Evolutionary conservation across 2,329 filamentous ascomycete genomes (phyloP), one percentile per base, ranked within the genome.

Genomic region (Pestalotiopsis sp.): DNA sequence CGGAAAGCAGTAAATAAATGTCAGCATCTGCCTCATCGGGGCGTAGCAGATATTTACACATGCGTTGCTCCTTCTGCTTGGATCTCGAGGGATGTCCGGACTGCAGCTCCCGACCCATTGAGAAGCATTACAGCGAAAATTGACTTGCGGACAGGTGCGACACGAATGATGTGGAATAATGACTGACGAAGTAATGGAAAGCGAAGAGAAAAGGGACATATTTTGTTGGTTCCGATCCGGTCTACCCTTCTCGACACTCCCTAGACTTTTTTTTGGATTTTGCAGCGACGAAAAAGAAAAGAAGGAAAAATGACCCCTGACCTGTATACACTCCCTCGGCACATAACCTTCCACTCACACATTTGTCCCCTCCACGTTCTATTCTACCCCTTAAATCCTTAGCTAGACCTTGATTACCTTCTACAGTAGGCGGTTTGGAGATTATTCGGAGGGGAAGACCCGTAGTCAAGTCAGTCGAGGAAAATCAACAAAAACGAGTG

Each of bases 301-400:
- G 30, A 35, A 35, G 30, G 30, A 7, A 35, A 35, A 35, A 35
- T 35, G 7, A 35, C 9, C 13, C 11, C 62, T 65, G 44, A 65
- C 62, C 62, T 38, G 48, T 55, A 65, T 65, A 65, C 62, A 65
- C 22, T 65, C 62, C 24, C 48, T 65, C 30, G 62, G 58, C 58
- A 61, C 58, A 39, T 61, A 61, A 2, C 5, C n/a, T 35, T 61
- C 11, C 5, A 61, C 30, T n/a, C 13, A 26, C 30, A 39, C 30
- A 30, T 30, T 6, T n/a, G 3, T 10, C 30, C 30, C 26, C 57
- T 11, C 26, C 26, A 52, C 2, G 17, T 5, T 35, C 56, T 9
- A 2, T 58, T 58, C 56, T 61, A 61, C 35, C 26, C 24, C 10
- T 39, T 10, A 38, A 13, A 20, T 39, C 17, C 10, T 56, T 65